Evolutionary conservation across 2,329 filamentous ascomycete species (phyloP), one percentile per base, ranked within the genome.

Genomic region (Ustilaginoidea virens): DNA sequence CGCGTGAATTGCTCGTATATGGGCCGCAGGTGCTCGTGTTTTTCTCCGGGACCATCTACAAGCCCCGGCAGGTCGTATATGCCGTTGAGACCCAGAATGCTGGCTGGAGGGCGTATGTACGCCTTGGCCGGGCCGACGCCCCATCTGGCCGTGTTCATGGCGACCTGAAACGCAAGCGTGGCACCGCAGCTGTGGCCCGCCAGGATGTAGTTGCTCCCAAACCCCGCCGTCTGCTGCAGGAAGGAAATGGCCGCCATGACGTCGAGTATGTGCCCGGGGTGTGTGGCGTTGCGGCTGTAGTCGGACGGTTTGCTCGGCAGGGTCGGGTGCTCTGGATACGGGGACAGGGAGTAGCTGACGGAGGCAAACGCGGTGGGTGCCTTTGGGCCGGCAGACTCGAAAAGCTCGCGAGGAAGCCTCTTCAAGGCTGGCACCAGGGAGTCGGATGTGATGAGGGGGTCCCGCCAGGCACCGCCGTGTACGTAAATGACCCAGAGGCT

Each of bases 151-250:
- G 25, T 28, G 17, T 31, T 45, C 49, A 48, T 48, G 19, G 51
- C 43, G 17, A 53, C 45, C 42, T 73, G 66, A 23, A 65, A 49
- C 1, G 60, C 53, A 20, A 74, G 40, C 2, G 63, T 68, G 3
- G 64, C 68, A 25, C 69, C 69, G 34, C 65, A 69, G 6, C 60
- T 66, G 39, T 74, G 69, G 0, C 69, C 69, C 2, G 60, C 49
- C 12, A 71, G 54, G 3, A 73, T 44, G 46, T 69, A 71, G 15
- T 41, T 43, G 30, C 46, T 46, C 12, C 36, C 41, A 20, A 69
- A 56, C 5, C 46, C 43, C 35, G 64, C 60, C 5, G 50, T 47
- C 5, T 48, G 38, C 33, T 58, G 50, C 7, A 73, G 44, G 31
- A 54, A 58, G 1, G 47, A 37, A 5, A 74, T 45, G 2, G 58